These are phyloP conservation scores for Kwoniella dendrophila DNA, from an alignment of 768 basidiomycete species.

Conservation along the genomic window DNA sequence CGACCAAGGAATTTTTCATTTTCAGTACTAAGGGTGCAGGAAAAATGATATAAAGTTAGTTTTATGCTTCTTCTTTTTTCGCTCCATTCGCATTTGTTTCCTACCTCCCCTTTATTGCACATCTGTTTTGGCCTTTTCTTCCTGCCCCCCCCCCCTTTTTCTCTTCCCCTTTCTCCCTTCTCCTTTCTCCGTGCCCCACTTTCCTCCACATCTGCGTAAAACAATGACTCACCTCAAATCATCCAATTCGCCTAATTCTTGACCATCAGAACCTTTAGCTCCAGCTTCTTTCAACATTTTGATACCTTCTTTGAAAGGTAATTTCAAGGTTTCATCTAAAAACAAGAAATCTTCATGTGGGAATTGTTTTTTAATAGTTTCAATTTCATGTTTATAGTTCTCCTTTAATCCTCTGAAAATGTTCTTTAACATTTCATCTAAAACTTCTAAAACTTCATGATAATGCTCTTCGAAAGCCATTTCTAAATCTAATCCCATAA, in stretches of 20 bases:
- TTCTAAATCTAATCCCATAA: conserved; percentile 97
- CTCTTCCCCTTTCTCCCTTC: background rate
- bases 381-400: conserved; percentile 79
- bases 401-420: conserved; percentile 84
- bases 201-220: background rate
- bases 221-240: conserved; percentile 76
- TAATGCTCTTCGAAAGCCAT: conserved; percentile 99
- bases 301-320: conserved; percentile 85
- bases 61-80: background rate
- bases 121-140: background rate
- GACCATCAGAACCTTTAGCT: conserved; percentile 56
- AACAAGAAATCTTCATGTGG: conserved; percentile 95
- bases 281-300: conserved; percentile 82
- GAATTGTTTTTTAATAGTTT: conserved; percentile 78
- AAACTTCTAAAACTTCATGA: conserved; percentile 90
- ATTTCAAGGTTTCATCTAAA: conserved; percentile 80
- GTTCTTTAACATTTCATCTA: conserved; percentile 80
- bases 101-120: background rate
- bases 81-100: background rate
- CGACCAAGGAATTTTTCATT: conserved; percentile 92
- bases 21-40: conserved; percentile 69
- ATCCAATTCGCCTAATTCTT: conserved; percentile 68
- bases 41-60: background rate
- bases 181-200: background rate
- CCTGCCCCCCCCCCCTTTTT: background rate